Percentiles rank a stretch among this genome's conserved stretches.
Evolutionary conservation across 345 rosid species (phyloP).

Genomic region (Brassica cretica): DNA sequence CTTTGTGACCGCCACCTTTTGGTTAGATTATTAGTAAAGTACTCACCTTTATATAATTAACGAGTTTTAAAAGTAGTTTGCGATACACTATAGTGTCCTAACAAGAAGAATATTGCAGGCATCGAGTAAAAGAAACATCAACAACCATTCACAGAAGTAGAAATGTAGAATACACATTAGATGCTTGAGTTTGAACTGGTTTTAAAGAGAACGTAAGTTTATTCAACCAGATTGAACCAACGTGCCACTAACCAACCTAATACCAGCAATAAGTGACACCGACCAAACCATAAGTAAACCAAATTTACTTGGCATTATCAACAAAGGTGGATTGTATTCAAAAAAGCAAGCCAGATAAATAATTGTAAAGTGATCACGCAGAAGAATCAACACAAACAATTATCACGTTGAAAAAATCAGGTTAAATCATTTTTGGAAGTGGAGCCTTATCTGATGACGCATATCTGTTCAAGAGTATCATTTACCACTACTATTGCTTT

Average conservation of each 20-base stretch:
- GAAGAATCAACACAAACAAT: constrained; percentile 8
- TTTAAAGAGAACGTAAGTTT: neutral
- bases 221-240: neutral
- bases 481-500: constrained; percentile 29
- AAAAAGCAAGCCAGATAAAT: neutral
- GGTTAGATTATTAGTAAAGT: neutral
- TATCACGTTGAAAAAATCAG: constrained; percentile 25
- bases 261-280: neutral
- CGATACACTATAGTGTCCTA: neutral
- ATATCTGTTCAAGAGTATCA: constrained; percentile 17
- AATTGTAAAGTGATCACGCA: constrained; percentile 6
- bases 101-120: neutral
- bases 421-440: constrained; percentile 5
- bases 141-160: neutral
- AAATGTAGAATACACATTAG: neutral
- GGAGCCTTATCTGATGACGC: constrained; percentile 29
- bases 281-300: neutral
- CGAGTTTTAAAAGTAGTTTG: neutral
- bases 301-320: neutral
- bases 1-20: neutral
- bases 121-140: neutral
- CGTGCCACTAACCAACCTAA: neutral
- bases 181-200: neutral
- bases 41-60: constrained; percentile 1
- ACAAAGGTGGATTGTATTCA: neutral